Evolutionary conservation across 345 rosid genomes (phyloP).

Genomic region (Aquilaria sinensis): DNA sequence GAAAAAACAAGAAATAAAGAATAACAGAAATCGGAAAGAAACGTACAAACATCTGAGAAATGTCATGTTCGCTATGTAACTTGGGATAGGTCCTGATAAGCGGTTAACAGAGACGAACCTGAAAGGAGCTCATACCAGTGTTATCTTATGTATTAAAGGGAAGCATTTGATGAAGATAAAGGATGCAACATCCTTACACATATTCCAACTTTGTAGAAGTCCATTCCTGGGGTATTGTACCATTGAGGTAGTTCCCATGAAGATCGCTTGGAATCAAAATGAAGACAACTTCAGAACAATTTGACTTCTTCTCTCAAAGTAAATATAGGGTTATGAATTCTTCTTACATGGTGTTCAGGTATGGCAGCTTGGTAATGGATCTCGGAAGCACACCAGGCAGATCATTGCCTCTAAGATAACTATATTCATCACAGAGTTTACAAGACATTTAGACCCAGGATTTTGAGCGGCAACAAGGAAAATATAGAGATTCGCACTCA

Average conservation of each 20-base stretch:
- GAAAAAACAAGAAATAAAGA: not conserved
- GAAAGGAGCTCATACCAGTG: slow-evolving; percentile 12
- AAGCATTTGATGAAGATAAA: not conserved
- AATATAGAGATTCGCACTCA: not conserved
- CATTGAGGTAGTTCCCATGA: slow-evolving; percentile 29
- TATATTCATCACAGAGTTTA: not conserved
- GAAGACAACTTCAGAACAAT: not conserved
- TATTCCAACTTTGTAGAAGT: slow-evolving; percentile 19
- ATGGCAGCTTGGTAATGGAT: slow-evolving; percentile 16
- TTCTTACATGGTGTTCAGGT: slow-evolving; percentile 16
- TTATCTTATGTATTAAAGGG: not conserved
- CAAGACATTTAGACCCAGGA: not conserved
- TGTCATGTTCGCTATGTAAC: slow-evolving; percentile 28
- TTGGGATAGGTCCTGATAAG: slow-evolving; percentile 40
- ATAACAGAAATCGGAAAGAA: not conserved
- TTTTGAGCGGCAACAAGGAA: not conserved
- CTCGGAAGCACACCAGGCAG: slow-evolving; percentile 23
- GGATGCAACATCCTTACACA: slow-evolving; percentile 5
- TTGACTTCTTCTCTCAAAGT: not conserved
- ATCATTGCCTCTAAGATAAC: slow-evolving; percentile 21
- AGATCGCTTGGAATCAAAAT: slow-evolving; percentile 22
- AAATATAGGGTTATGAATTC: not conserved
- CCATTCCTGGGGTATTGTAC: slow-evolving; percentile 46
- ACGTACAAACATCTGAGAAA: slow-evolving; percentile 34
- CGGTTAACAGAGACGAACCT: slow-evolving; percentile 34